Evolutionary conservation across 2,329 filamentous ascomycete genomes (phyloP).

Genomic region (Cytospora mali): DNA sequence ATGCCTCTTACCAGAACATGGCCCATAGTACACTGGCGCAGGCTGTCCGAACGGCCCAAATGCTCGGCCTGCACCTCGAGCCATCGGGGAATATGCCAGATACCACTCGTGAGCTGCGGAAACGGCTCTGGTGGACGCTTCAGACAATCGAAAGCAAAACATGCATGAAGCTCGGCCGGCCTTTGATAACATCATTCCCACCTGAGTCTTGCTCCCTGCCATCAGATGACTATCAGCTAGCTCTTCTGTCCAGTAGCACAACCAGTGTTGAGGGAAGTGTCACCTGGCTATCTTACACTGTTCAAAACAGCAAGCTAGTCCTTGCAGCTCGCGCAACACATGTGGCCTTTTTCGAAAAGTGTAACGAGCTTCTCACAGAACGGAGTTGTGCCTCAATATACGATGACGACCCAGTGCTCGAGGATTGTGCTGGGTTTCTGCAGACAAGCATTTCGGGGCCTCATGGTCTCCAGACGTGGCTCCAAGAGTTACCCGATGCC

Average conservation of each 20-base stretch:
- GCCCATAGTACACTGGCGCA: conserved; percentile 44
- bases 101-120: conserved; percentile 46
- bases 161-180: conserved; percentile 50
- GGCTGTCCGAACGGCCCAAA: conserved; percentile 48
- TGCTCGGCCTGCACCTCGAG: conserved; percentile 52
- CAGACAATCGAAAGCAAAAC: conserved; percentile 52
- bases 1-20: conserved; percentile 52
- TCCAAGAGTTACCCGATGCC: conserved; percentile 39
- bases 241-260: conserved; percentile 37
- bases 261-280: conserved; percentile 37
- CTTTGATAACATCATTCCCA: conserved; percentile 40
- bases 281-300: conserved; percentile 43
- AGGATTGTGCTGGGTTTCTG: conserved; percentile 37
- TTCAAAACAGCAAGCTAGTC: conserved; percentile 41
- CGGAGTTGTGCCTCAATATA: background rate
- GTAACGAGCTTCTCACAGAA: background rate
- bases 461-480: conserved; percentile 36
- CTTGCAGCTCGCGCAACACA: conserved; percentile 38
- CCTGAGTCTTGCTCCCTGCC: conserved; percentile 42
- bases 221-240: conserved; percentile 38
- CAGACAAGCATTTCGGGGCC: conserved; percentile 33
- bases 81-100: conserved; percentile 40
- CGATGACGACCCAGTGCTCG: conserved; percentile 15
- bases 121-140: conserved; percentile 55
- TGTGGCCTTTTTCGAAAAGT: conserved; percentile 37